phyloP scores from a whole-genome alignment of 306 rosid species.

The Alnus rubra region DNA sequence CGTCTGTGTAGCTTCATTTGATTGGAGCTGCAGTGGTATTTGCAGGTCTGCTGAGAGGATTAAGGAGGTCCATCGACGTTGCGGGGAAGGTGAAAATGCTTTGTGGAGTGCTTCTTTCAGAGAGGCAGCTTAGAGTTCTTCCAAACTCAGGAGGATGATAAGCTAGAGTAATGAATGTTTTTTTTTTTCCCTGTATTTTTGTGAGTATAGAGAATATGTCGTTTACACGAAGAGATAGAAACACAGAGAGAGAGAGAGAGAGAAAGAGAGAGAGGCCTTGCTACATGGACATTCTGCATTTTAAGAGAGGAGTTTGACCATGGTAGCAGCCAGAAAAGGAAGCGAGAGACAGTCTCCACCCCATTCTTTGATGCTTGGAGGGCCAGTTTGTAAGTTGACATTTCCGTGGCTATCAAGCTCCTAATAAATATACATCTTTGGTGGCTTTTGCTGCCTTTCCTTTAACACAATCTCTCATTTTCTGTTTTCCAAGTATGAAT shows the following conservation, averaged over 20 bases:
- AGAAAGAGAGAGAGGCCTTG: constrained; percentile 27
- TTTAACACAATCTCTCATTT: constrained; percentile 30
- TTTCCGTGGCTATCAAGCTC: constrained; percentile 67
- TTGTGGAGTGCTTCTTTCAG: constrained; percentile 89
- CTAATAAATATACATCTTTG: constrained; percentile 51
- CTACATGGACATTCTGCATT: constrained; percentile 64
- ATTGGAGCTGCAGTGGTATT: constrained; percentile 98
- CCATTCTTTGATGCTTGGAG: constrained; percentile 81
- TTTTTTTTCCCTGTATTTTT: constrained; percentile 32
- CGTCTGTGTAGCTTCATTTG: constrained; percentile 93
- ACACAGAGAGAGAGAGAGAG: constrained; percentile 19
- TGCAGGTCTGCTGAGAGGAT: constrained; percentile 95
- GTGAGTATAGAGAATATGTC: constrained; percentile 45
- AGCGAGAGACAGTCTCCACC: constrained; percentile 37
- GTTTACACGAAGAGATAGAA: constrained; percentile 32
- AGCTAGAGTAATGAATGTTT: constrained; percentile 29
- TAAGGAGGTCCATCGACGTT: constrained; percentile 90
- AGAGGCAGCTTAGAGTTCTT: constrained; percentile 46
- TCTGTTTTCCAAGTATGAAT: constrained; percentile 33
- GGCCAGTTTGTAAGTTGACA: constrained; percentile 59
- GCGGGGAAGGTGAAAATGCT: constrained; percentile 91
- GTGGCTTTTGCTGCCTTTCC: constrained; percentile 41
- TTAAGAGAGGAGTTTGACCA: constrained; percentile 63
- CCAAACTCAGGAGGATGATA: constrained; percentile 67
- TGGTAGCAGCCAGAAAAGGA: constrained; percentile 58